These are phyloP conservation scores for Colletotrichum sp. DNA, from an alignment of 2,329 filamentous ascomycete genomes.

Conservation along the genomic window DNA sequence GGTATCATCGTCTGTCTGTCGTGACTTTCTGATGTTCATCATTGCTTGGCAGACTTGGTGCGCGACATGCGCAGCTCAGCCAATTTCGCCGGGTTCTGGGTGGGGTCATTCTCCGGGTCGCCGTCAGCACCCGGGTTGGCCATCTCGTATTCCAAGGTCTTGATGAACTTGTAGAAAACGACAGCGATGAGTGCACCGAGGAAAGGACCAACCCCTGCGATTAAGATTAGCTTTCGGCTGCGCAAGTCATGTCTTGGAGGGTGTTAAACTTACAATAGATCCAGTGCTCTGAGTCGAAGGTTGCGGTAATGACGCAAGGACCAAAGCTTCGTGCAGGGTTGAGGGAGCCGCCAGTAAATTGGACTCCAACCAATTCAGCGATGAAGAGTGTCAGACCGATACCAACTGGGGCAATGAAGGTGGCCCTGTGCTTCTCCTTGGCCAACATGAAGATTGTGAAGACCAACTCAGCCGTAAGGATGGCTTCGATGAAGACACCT, in stretches of 20 bases:
- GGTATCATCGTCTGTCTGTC: neutral
- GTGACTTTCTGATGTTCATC: neutral
- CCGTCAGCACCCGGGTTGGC: slow-evolving; percentile 52
- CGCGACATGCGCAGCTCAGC: slow-evolving; percentile 26
- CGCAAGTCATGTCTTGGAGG: slow-evolving; percentile 28
- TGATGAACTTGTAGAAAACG: slow-evolving; percentile 43
- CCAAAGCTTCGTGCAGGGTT: slow-evolving; percentile 53
- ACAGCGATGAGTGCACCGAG: slow-evolving; percentile 38
- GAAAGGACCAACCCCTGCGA: slow-evolving; percentile 36
- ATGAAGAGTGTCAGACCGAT: slow-evolving; percentile 53
- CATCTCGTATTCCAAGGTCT: slow-evolving; percentile 47
- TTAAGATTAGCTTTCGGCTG: neutral
- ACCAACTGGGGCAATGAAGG: slow-evolving; percentile 52
- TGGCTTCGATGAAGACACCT: slow-evolving; percentile 55
- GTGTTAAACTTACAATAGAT: slow-evolving; percentile 45
- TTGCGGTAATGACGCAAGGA: slow-evolving; percentile 46
- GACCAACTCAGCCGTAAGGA: slow-evolving; percentile 51
- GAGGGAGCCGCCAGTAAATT: slow-evolving; percentile 52
- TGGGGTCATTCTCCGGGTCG: slow-evolving; percentile 46
- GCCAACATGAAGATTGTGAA: slow-evolving; percentile 59
- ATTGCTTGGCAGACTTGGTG: slow-evolving; percentile 6
- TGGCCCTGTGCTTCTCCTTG: slow-evolving; percentile 52
- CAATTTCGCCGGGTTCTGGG: slow-evolving; percentile 46
- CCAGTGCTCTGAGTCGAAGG: slow-evolving; percentile 50
- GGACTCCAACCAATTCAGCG: slow-evolving; percentile 48